Evolutionary conservation across 2,329 filamentous ascomycete genomes (phyloP), one percentile per base, ranked within the genome.

Genomic region (Juglanconis sp.): DNA sequence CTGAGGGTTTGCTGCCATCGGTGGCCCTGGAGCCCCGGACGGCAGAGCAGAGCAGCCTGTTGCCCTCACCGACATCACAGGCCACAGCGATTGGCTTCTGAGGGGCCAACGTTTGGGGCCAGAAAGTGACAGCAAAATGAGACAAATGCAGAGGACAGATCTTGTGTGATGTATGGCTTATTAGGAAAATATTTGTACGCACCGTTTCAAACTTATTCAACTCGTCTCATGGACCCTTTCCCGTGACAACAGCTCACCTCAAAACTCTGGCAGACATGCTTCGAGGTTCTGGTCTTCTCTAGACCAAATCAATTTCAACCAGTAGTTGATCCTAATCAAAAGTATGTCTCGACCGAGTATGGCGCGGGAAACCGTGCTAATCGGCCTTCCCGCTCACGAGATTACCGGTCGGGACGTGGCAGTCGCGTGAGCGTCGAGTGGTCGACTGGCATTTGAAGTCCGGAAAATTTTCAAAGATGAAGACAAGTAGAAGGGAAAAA

Each of bases 41-140:
- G 40, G 31, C 7, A 13, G 13, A 46, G 40, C 24, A 13, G 30
- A 31, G 30, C 42, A 38, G 46, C 44, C 46, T 17, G 17, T 56
- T 13, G 11, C 35, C 54, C n/a, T 56, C 46, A 56, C 44, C 54
- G 24, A 32, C 24, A 34, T 38, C 54, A 6, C 30, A 10, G 30
- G 34, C 34, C 32, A 40, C 34, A 34, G 10, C 49, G 46, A 49
- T 56, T 56, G 54, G 54, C 54, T 49, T 6, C 11, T 7, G 4
- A 6, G 13, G 13, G 32, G 17, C 30, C 38, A 15, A n/a, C 36
- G 24, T 48, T 46, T 54, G 51, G 51, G 56, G 30, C 52, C 52
- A 35, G 49, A 57, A 49, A 60, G 47, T 52, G 46, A 58, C 56
- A 55, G 55, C 61, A 56, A n/a, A 56, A 57, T 60, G 57, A 63